Evolutionary conservation across 2,329 filamentous ascomycete species (phyloP).

Genomic region (Cytospora paraplurivora): DNA sequence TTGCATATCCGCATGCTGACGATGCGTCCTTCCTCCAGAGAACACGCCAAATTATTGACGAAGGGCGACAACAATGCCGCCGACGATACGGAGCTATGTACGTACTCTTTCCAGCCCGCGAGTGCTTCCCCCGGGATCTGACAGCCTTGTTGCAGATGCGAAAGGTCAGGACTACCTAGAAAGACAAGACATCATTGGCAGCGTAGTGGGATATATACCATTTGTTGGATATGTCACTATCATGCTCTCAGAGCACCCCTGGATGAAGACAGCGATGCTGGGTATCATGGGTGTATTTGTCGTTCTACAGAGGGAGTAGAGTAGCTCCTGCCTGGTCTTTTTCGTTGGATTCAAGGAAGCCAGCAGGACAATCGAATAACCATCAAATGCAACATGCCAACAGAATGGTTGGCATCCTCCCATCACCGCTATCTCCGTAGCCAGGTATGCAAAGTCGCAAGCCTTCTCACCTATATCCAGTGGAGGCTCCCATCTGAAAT

Average conservation of each 20-base stretch:
- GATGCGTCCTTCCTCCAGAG: slow-evolving; percentile 38
- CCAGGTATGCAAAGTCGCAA: too few species aligned
- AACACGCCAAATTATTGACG: slow-evolving; percentile 75
- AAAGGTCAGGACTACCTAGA: slow-evolving; percentile 83
- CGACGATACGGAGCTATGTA: slow-evolving; percentile 78
- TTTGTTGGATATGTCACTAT: slow-evolving; percentile 98
- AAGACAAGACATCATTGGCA: slow-evolving; percentile 88
- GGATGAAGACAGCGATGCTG: slow-evolving; percentile 93
- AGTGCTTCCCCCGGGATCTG: background rate
- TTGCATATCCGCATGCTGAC: slow-evolving; percentile 16
- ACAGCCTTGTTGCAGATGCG: slow-evolving; percentile 55
- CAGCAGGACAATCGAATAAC: background rate
- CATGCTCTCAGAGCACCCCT: slow-evolving; percentile 90
- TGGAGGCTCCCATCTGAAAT: too few species aligned
- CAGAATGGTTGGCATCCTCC: background rate
- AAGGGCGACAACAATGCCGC: slow-evolving; percentile 97
- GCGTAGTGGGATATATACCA: slow-evolving; percentile 87
- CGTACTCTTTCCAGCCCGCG: background rate
- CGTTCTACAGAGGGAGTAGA: slow-evolving; percentile 82
- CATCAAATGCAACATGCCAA: background rate
- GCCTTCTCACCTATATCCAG: too few species aligned
- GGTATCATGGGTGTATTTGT: slow-evolving; percentile 95
- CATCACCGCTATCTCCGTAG: background rate
- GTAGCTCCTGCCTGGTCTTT: background rate
- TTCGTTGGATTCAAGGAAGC: background rate